A percentile compares a stretch with the other conserved stretches of the same genome.
These are phyloP conservation scores for Eucalyptus marginata DNA, from an alignment of 345 rosid genomes.

Conservation along the genomic window DNA sequence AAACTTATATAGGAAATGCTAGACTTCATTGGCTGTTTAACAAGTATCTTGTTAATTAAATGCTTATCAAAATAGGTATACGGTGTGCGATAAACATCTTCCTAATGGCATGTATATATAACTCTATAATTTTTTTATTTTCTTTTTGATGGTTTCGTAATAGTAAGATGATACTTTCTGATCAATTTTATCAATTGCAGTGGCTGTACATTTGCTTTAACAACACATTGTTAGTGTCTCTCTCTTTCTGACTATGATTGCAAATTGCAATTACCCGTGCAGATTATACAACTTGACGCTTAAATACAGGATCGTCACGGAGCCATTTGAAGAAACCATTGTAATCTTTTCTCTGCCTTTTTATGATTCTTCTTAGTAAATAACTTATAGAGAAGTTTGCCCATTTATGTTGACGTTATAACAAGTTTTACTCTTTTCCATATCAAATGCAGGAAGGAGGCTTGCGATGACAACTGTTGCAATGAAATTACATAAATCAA, in stretches of 20 bases:
- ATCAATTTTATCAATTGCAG: background rate
- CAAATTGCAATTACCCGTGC: background rate
- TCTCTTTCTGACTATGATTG: too few relatives aligned
- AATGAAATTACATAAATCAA: background rate
- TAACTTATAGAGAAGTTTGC: background rate
- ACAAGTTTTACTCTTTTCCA: background rate
- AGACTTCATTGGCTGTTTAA: too few relatives aligned
- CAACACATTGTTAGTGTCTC: background rate
- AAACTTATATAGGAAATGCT: too few relatives aligned
- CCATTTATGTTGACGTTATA: background rate
- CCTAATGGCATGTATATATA: too few relatives aligned
- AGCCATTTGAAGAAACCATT: too few relatives aligned
- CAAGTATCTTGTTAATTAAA: too few relatives aligned
- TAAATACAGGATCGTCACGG: too few relatives aligned
- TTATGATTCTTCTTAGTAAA: background rate
- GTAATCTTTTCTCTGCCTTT: background rate
- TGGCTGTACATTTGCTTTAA: background rate
- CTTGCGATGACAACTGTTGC: background rate
- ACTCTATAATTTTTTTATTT: too few relatives aligned
- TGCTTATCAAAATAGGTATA: too few relatives aligned
- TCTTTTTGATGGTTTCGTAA: background rate
- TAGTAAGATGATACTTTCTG: background rate
- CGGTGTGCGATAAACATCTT: too few relatives aligned
- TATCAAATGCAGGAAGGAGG: background rate
- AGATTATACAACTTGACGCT: fast-evolving